phyloP scores from a whole-genome alignment of 495 filamentous ascomycete genomes.

The Talaromyces borbonicus region DNA sequence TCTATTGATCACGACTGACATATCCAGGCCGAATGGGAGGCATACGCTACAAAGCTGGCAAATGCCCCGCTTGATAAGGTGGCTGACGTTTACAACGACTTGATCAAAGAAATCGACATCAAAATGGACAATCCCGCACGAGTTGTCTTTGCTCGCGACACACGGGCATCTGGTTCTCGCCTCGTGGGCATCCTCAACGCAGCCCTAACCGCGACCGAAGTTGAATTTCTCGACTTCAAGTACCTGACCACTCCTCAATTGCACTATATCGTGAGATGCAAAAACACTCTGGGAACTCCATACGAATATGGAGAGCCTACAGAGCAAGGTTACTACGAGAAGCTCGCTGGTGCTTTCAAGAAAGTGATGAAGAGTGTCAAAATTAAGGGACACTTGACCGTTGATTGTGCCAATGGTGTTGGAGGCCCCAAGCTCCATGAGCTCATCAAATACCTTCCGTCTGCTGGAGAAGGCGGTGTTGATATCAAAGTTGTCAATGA shows the following conservation, averaged over 20 bases:
- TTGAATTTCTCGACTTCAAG: constrained; percentile 70
- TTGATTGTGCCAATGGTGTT: constrained; percentile 96
- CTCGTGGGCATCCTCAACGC: constrained; percentile 69
- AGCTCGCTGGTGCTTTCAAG: constrained; percentile 71
- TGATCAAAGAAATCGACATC: constrained; percentile 64
- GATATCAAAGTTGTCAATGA: constrained; percentile 87
- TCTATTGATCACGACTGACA: constrained; percentile 1
- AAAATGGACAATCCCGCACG: constrained; percentile 59
- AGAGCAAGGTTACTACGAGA: constrained; percentile 90
- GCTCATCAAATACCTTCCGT: constrained; percentile 72
- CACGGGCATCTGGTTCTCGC: constrained; percentile 77
- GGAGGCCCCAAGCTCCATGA: constrained; percentile 86
- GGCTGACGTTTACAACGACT: constrained; percentile 59
- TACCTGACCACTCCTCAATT: constrained; percentile 90
- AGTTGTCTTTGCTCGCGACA: constrained; percentile 87
- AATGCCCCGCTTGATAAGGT: constrained; percentile 72
- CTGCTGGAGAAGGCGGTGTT: constrained; percentile 49
- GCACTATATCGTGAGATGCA: constrained; percentile 89
- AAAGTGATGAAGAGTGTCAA: constrained; percentile 67
- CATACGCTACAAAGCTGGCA: constrained; percentile 73
- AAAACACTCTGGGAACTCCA: constrained; percentile 77
- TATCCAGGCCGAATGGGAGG: constrained; percentile 68
- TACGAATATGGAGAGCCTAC: constrained; percentile 79
- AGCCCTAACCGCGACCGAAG: constrained; percentile 63
- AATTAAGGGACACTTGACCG: constrained; percentile 60